A percentile compares a stretch with the other conserved stretches of the same genome.
Conservation (phyloP, 257 asterid genomes). For the Solanum commersonii region DNA sequence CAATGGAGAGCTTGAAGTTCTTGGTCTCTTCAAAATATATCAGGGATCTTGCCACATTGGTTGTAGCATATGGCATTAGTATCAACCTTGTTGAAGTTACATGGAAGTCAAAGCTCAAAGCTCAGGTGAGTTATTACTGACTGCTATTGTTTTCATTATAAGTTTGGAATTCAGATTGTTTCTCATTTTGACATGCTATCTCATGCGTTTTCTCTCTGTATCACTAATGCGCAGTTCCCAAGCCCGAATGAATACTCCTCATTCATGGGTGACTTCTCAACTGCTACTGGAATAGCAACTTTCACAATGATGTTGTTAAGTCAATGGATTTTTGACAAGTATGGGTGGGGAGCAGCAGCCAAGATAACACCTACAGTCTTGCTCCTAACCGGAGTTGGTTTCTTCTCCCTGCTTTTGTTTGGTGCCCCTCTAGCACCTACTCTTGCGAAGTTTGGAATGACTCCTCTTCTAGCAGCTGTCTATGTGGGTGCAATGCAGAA, state of each 20-base stretch:
- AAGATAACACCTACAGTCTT: constrained; percentile 88
- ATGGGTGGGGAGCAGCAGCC: constrained; percentile 99
- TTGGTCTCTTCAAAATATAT: constrained; percentile 79
- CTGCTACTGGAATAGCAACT: constrained; percentile 94
- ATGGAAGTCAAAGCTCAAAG: constrained; percentile 99
- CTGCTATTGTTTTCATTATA: neutral
- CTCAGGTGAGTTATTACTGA: constrained; percentile 53
- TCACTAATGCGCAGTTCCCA: constrained; percentile 52
- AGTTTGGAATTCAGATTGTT: neutral
- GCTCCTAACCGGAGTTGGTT: constrained; percentile 85
- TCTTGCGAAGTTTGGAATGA: constrained; percentile 74
- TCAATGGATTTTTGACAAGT: constrained; percentile 82
- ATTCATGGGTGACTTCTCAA: constrained; percentile 97
- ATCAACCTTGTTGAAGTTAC: constrained; percentile 98
- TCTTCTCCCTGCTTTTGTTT: constrained; percentile 79
- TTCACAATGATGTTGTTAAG: constrained; percentile 94
- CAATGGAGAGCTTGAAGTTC: constrained; percentile 94
- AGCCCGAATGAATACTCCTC: constrained; percentile 95
- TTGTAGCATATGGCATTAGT: constrained; percentile 96
- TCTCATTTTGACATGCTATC: neutral
- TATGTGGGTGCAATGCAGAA: constrained; percentile 97
- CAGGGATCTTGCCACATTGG: constrained; percentile 91
- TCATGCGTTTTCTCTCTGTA: neutral
- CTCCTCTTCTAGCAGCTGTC: constrained; percentile 97
- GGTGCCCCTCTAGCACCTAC: constrained; percentile 77